phyloP scores from a whole-genome alignment of 306 rosid species.

The Quercus glauca region DNA sequence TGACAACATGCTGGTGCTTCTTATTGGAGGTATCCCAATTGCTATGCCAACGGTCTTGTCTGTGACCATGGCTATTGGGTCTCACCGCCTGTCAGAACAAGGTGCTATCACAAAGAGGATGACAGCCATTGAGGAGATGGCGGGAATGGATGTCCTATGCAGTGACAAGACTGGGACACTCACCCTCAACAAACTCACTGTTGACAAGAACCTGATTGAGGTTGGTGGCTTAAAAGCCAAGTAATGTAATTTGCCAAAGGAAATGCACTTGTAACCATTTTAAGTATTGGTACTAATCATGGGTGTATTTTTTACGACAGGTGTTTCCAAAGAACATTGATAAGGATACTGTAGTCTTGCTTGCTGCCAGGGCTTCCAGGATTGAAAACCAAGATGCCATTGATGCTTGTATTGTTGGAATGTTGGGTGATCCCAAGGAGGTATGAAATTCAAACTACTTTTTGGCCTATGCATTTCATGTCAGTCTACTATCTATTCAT shows the following conservation, averaged over 20 bases:
- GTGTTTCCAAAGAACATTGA: conserved; percentile 48
- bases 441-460: conserved; percentile 25
- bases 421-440: conserved; percentile 89
- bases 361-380: conserved; percentile 82
- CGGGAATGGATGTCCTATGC: conserved; percentile 92
- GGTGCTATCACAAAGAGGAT: conserved; percentile 97
- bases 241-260: background rate
- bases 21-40: conserved; percentile 93
- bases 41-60: conserved; percentile 97
- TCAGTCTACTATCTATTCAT: background rate
- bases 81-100: conserved; percentile 81
- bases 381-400: conserved; percentile 88
- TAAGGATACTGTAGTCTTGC: conserved; percentile 53
- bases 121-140: conserved; percentile 99
- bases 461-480: background rate
- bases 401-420: conserved; percentile 79
- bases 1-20: conserved; percentile 85
- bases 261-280: background rate
- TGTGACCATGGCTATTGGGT: conserved; percentile 94
- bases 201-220: conserved; percentile 78
- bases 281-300: background rate
- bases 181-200: conserved; percentile 87
- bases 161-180: conserved; percentile 98
- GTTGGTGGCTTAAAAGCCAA: conserved; percentile 28
- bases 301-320: conserved; percentile 32